Evolutionary conservation across 345 rosid genomes (phyloP).

Genomic region (Lumnitzera racemosa): DNA sequence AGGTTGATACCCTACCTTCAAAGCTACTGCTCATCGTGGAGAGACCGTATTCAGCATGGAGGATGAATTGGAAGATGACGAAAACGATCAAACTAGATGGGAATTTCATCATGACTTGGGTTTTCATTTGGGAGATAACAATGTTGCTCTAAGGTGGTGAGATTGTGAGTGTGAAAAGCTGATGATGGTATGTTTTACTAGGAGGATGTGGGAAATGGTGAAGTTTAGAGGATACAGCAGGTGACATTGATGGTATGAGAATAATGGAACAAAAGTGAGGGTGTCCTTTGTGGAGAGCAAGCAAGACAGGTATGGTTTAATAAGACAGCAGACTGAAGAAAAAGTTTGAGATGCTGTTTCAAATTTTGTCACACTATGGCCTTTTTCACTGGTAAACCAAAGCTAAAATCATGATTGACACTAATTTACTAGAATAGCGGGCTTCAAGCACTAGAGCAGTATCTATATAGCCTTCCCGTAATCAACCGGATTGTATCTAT

Average conservation of each 20-base stretch:
- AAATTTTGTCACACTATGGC: neutral
- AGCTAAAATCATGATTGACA: neutral
- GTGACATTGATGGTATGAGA: neutral
- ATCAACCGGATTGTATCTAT: no score
- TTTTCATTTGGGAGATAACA: constrained; percentile 3
- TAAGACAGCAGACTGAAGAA: neutral
- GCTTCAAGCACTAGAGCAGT: no score
- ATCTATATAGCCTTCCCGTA: no score
- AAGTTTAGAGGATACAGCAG: neutral
- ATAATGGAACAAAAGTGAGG: neutral
- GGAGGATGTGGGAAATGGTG: neutral
- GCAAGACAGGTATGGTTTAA: neutral
- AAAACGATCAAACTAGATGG: constrained; percentile 2
- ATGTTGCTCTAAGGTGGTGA: neutral
- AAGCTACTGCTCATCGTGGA: neutral
- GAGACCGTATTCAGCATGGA: neutral
- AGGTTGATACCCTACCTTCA: constrained; percentile 3
- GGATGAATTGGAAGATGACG: constrained; percentile 4
- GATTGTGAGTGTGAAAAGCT: neutral
- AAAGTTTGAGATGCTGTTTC: neutral
- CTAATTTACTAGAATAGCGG: no score
- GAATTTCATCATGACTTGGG: constrained; percentile 8
- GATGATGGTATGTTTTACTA: neutral
- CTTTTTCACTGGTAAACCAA: neutral
- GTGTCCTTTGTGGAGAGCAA: constrained; percentile 1